Evolutionary conservation across 257 asterid species (phyloP), one percentile per base, ranked within the genome.

Genomic region (Solanum infundibuliforme): DNA sequence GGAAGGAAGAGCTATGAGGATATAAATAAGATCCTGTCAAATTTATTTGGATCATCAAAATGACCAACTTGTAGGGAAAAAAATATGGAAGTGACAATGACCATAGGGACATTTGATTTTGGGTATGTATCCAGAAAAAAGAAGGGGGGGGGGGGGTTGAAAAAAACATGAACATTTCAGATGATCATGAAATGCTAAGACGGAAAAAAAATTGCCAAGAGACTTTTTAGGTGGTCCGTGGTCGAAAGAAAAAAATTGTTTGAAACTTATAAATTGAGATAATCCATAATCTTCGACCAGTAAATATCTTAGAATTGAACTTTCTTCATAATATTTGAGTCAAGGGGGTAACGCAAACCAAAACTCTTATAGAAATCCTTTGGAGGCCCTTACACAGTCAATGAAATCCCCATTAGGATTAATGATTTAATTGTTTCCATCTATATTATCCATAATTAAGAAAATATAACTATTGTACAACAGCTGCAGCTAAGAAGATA

Each of bases 401-500:
- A 77, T 77, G 84, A 77, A n/a, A 77, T 41, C 58, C 84, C 62
- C 55, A 77, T 41, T 41, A 13, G 84, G 65, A 77, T 25, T 27
- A 39, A 25, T 41, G 36, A 46, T 77, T 77, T 27, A 77, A 62
- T 25, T 77, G 23, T 77, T 41, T 14, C 73, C 65, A 48, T 66
- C 36, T 39, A 83, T 73, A 39, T 65, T 31, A 71, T 21, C 60
- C 62, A 77, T 41, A 77, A 87, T 32, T 55, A 72, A n/a, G 60
- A 16, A 69, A 62, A 12, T 13, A 35, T 14, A 41, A 73, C 31
- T 14, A 39, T 25, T 23, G 25, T 71, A 69, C 36, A 39, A 87
- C 34, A 43, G 85, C n/a, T 77, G 84, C 12, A 46, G 60, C 75
- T 52, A 31, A 52, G 86, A 74, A 90, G 93, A 87, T 87, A 95